Evolutionary conservation across 129 eudicot species (phyloP), one percentile per base, ranked within the genome.

Genomic region (Centrapalus pauciflorus): DNA sequence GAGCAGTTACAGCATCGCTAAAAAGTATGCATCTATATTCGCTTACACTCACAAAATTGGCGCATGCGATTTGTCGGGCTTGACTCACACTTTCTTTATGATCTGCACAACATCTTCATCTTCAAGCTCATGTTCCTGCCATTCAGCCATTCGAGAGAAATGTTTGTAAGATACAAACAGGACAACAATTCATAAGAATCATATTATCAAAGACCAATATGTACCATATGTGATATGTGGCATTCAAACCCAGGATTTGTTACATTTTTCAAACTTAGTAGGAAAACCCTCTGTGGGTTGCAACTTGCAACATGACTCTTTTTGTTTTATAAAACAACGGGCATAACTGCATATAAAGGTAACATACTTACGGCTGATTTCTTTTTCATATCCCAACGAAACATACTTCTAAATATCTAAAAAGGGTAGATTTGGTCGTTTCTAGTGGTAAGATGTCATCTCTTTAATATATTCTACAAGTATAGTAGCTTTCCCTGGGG

Each of bases 51-150:
- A 17, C 54, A 52, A 60, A 45, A 35, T 27, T 28, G 56, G 79
- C 27, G 40, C 48, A 32, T 32, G 14, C 2, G 27, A 63, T 50
- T 40, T 48, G 20, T 17, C 21, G 25, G 7, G 1, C 27, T 40
- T 21, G 23, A 3, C 14, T 81, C 73, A 82, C 77, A 85, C 84
- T 72, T 90, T 89, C 73, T 90, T 90, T 8, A 90, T 90, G 51
- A 90, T 90, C 66, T 90, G 97, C 72, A 90, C 97, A 52, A 90
- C 97, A 71, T 90, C 99, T 76, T 93, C 99, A 72, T 93, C 99
- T 76, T 93, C 99, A 69, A 93, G 95, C 78, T 93, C 99, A 67
- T 93, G 99, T 69, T 93, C 99, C 99, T 93, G 84, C 49, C 70
- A 10, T 24, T 37, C 2, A 0, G 14, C 34, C 21, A 32, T 34